These are phyloP conservation scores for Wickerhamiella lipophila DNA, from an alignment of 805 yeast species.

Conservation along the genomic window DNA sequence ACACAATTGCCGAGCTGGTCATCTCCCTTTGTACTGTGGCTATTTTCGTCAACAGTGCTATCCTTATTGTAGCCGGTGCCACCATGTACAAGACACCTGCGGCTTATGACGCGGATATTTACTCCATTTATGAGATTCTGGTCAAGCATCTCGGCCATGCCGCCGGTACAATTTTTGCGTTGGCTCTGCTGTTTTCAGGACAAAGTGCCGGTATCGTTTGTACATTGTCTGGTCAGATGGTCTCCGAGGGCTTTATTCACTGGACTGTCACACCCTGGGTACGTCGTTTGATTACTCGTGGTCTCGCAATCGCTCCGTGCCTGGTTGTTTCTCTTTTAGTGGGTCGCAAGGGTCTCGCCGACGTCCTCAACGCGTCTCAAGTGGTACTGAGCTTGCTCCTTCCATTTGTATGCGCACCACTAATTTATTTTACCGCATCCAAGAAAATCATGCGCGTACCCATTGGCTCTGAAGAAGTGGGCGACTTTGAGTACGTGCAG, in stretches of 20 bases:
- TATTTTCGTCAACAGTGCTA: constrained; percentile 82
- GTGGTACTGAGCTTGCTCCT: constrained; percentile 68
- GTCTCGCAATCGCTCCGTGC: constrained; percentile 79
- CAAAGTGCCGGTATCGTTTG: constrained; percentile 92
- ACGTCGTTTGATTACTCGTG: constrained; percentile 64
- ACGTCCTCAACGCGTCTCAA: constrained; percentile 66
- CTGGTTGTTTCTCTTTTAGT: constrained; percentile 54
- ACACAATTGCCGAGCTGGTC: constrained; percentile 70
- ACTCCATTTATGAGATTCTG: constrained; percentile 64
- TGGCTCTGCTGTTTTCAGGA: constrained; percentile 83
- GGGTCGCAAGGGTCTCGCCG: constrained; percentile 68
- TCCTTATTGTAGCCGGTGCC: constrained; percentile 83
- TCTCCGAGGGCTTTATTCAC: constrained; percentile 73
- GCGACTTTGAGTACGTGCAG: constrained; percentile 12
- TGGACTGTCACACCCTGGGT: constrained; percentile 77
- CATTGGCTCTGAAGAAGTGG: constrained; percentile 21
- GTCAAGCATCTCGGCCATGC: constrained; percentile 60
- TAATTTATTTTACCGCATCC: constrained; percentile 66
- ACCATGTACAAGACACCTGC: constrained; percentile 55
- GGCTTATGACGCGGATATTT: constrained; percentile 67
- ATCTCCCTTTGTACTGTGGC: constrained; percentile 78
- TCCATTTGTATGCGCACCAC: constrained; percentile 82
- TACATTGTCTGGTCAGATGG: constrained; percentile 88
- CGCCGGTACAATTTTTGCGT: constrained; percentile 80
- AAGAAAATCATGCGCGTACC: constrained; percentile 47